Evolutionary conservation across 768 basidiomycete genomes (phyloP), one percentile per base, ranked within the genome.

Genomic region (Collybiopsis confluens): DNA sequence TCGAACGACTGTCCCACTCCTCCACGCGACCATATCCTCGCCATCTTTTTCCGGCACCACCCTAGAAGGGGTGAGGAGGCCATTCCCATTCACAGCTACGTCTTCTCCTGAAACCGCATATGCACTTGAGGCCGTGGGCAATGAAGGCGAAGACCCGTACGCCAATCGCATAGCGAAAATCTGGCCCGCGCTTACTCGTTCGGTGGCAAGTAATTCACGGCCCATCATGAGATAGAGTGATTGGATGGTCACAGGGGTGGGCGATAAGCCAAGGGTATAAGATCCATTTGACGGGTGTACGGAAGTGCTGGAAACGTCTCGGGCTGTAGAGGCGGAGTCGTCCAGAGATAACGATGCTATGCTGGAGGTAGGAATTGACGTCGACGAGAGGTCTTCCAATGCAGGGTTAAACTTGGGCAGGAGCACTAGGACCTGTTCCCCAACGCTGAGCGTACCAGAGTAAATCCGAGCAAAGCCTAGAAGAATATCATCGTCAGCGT

Each of bases 221-320:
- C 97, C 97, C 97, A 99, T 98, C 92, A 99, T 98, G 45, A 89
- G 81, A 68, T 98, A 99, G 48, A 99, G 68, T 5, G 83, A 85
- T 54, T 84, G 80, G 13, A 95, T 81, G n/a, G 73, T 75, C 21
- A 85, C 77, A 8, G 73, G 69, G 21, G 78, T 64, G 40, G 94
- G 60, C 11, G 47, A 33, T 30, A 48, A 35, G n/a, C 47, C 47
- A 2, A 48, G 35, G 18, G 35, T 35, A 35, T 48, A 48, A 7
- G 36, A 20, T 16, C 23, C 13, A 21, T 48, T 48, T 8, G 47
- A 48, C 9, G 47, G 30, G 21, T 48, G 47, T 48, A 48, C 21
- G 18, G 20, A 37, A 13, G 23, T 15, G 20, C 6, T 48, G 7
- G 47, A 35, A 11, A 48, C 35, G 30, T 33, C 30, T 5, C 6